Conservation (phyloP, 2,329 filamentous ascomycete species). For the Mariannaea sp. region DNA sequence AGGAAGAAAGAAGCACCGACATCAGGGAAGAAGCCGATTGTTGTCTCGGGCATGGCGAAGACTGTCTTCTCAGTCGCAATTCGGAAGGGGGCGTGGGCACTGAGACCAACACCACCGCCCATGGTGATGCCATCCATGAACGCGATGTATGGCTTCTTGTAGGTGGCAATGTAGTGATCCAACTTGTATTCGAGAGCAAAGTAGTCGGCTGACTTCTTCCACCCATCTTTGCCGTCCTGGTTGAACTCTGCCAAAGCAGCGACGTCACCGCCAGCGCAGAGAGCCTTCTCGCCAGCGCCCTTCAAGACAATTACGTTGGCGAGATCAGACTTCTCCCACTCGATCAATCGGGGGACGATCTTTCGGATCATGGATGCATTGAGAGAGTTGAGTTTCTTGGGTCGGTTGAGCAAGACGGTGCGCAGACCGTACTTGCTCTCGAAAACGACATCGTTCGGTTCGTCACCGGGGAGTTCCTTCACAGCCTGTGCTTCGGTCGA, state of each 20-base stretch:
- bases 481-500: conserved; percentile 45
- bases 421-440: conserved; percentile 86
- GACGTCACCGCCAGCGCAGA: conserved; percentile 95
- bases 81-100: conserved; percentile 91
- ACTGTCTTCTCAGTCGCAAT: conserved; percentile 95
- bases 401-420: conserved; percentile 92
- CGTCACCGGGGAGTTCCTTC: conserved; percentile 69
- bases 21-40: conserved; percentile 97
- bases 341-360: conserved; percentile 84
- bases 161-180: conserved; percentile 93
- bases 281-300: conserved; percentile 80
- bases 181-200: conserved; percentile 96
- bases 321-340: conserved; percentile 95
- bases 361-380: conserved; percentile 95
- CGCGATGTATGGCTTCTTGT: conserved; percentile 88
- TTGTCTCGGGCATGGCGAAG: conserved; percentile 98
- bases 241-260: conserved; percentile 77
- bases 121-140: conserved; percentile 99
- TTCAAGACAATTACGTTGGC: conserved; percentile 93
- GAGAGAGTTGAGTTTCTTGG: conserved; percentile 87
- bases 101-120: conserved; percentile 94
- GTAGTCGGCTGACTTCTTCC: conserved; percentile 78
- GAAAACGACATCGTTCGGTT: conserved; percentile 91
- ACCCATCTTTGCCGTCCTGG: conserved; percentile 67
- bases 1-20: conserved; percentile 97